These are phyloP conservation scores for Carnegiea gigantea DNA, from an alignment of 179 eudicot species.

Conservation along the genomic window DNA sequence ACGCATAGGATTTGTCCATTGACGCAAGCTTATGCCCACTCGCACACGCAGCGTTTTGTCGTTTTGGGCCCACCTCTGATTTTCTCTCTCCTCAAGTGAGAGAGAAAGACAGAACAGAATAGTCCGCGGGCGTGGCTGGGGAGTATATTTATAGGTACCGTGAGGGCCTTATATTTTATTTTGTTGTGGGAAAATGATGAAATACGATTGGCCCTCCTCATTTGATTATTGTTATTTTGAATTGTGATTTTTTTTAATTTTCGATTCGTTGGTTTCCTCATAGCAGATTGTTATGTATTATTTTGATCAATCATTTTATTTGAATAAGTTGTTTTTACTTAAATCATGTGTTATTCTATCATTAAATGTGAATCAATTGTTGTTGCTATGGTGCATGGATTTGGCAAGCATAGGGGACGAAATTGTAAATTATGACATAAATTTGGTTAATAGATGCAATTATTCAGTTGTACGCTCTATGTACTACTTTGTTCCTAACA, in stretches of 20 bases:
- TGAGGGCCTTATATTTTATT: background rate
- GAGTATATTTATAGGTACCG: slow-evolving; percentile 14
- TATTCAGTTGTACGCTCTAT: no score
- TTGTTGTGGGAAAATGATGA: slow-evolving; percentile 6
- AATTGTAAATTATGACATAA: no score
- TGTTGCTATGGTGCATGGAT: background rate
- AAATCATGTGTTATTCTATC: background rate
- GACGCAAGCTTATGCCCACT: background rate
- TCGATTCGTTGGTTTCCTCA: background rate
- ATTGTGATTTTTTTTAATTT: background rate
- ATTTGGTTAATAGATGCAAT: no score
- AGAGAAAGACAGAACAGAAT: background rate
- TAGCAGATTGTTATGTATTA: background rate
- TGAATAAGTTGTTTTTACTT: no score
- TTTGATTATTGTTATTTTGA: background rate
- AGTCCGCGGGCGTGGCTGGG: background rate
- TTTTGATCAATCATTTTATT: background rate
- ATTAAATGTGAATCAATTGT: background rate
- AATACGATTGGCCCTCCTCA: background rate
- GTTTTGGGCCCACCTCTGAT: background rate
- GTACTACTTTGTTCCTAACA: no score
- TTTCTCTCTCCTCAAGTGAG: slow-evolving; percentile 12
- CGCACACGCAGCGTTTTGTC: background rate
- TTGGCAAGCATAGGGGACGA: no score
- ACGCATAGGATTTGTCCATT: slow-evolving; percentile 29